Conservation (phyloP, 2,329 filamentous ascomycete species). For the Clonostachys chloroleuca region DNA sequence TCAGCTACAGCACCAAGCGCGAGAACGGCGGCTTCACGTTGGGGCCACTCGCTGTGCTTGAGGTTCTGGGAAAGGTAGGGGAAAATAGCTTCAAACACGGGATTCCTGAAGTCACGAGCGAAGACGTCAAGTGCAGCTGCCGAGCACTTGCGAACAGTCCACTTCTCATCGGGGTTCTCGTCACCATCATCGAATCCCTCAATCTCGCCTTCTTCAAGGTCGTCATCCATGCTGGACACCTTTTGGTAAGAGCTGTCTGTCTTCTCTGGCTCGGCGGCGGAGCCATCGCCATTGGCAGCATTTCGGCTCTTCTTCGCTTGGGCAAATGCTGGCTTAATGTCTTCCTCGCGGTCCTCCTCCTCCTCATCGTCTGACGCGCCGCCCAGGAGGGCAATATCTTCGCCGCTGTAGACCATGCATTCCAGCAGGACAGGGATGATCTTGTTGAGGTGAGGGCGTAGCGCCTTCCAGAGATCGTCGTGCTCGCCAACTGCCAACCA, state of each 20-base stretch:
- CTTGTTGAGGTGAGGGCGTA: conserved; percentile 74
- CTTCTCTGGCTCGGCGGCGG: conserved; percentile 42
- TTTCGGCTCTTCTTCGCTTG: conserved; percentile 68
- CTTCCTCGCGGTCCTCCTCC: conserved; percentile 81
- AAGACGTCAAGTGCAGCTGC: conserved; percentile 93
- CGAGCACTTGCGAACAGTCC: conserved; percentile 96
- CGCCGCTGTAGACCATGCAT: conserved; percentile 94
- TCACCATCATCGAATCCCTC: conserved; percentile 70
- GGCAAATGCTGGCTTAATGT: conserved; percentile 90
- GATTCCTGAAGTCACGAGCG: conserved; percentile 80
- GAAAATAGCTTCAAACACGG: conserved; percentile 87
- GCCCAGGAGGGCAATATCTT: conserved; percentile 83
- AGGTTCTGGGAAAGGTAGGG: conserved; percentile 91
- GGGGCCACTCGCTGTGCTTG: conserved; percentile 83
- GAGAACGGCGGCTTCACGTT: conserved; percentile 89
- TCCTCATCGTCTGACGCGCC: conserved; percentile 87
- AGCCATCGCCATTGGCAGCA: conserved; percentile 42
- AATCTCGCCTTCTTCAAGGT: conserved; percentile 84
- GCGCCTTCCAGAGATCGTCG: conserved; percentile 67
- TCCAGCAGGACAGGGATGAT: conserved; percentile 88
- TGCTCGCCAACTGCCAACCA: conserved; percentile 94
- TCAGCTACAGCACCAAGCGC: conserved; percentile 93
- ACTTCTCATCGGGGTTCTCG: conserved; percentile 81
- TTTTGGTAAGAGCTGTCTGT: conserved; percentile 54
- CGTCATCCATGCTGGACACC: conserved; percentile 60